Percentiles rank a stretch among this genome's conserved stretches.
Conservation (phyloP, 78 protist species). For the Tieghemostelium lacteum region DNA sequence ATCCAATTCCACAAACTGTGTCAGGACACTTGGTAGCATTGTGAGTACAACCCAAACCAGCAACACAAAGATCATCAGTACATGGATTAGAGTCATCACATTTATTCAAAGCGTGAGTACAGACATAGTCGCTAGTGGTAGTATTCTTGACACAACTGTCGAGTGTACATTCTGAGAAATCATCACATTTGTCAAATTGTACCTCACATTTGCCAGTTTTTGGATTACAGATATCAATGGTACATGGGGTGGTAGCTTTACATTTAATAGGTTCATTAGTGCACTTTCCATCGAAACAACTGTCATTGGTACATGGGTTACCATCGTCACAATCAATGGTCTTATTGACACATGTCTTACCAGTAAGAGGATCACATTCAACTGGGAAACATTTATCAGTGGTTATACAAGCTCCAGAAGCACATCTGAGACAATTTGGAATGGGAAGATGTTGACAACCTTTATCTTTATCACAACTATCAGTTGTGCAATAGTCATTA, state of each 20-base stretch:
- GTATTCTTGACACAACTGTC: background rate
- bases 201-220: constrained; percentile 4
- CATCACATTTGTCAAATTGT: background rate
- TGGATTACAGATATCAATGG: constrained; percentile 13
- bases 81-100: constrained; percentile 60
- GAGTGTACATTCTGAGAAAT: constrained; percentile 5
- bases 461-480: constrained; percentile 1
- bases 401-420: background rate
- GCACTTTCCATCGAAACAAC: background rate
- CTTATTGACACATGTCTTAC: background rate
- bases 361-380: constrained; percentile 42
- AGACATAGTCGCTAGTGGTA: constrained; percentile 1
- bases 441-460: constrained; percentile 27
- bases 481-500: constrained; percentile 29
- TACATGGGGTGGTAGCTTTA: constrained; percentile 27
- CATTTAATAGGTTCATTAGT: background rate
- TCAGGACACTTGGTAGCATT: background rate
- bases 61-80: constrained; percentile 18
- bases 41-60: background rate
- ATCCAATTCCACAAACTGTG: constrained; percentile 4
- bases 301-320: background rate
- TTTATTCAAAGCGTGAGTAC: background rate
- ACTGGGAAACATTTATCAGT: background rate
- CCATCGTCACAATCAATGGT: background rate
- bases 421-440: constrained; percentile 24